Evolutionary conservation across 1,139 yeast species (phyloP), one percentile per base, ranked within the genome.

Genomic region (Zygoascus sp.): DNA sequence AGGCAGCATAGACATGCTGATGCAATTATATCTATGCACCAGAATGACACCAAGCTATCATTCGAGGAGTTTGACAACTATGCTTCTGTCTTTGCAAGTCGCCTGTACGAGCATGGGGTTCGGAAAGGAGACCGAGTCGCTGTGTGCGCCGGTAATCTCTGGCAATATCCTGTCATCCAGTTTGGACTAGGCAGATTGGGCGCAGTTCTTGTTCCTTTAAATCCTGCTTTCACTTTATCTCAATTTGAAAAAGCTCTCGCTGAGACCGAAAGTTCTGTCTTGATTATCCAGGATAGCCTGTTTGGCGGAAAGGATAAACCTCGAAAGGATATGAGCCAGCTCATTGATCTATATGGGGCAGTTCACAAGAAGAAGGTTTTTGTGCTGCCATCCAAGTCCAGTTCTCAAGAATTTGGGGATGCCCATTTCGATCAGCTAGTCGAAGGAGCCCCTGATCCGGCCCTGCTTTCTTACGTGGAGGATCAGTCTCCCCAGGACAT

Each of bases 131-230:
- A 64, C 51, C 52, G 57, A 9, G 63, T 64, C 0, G 65, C 64
- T 4, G 62, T 64, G 13, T 61, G 65, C 42, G 58, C 61, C 13
- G 67, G 66, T 11, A 62, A 61, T 48, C 44, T 59, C 8, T 62
- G 65, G 64, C 64, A 64, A 50, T 64, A 63, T 48, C 58, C 58
- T 2, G 62, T 58, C 20, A 45, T 62, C 13, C 65, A 63, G 47
- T 46, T 61, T 37, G 67, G 62, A n/a, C 48, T 62, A 28, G 66
- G 60, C 13, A 58, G 58, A 43, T 43, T 62, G 3, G 68, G 68
- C 1, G 64, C 65, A 4, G 55, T 63, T 10, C 52, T 62, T 46
- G 64, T 64, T 1, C 67, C 67, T 2, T 47, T 64, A 39, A 64
- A 64, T 49, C 66, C 67, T 2, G 65, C 66, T 1, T 64, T 63